phyloP scores from a whole-genome alignment of 2,329 filamentous ascomycete species.

The Aspergillus udagawae region DNA sequence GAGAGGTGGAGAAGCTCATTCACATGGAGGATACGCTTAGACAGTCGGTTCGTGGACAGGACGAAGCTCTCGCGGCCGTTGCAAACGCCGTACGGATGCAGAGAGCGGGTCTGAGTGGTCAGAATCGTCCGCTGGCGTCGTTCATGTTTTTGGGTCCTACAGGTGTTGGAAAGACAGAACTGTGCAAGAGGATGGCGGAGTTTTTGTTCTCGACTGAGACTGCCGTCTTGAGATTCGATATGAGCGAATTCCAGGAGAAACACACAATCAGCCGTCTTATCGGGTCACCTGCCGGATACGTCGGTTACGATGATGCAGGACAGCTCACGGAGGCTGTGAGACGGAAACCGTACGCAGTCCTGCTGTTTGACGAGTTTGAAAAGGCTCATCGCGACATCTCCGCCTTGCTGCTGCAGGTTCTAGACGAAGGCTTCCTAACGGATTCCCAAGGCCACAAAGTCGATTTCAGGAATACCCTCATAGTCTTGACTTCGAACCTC shows the following conservation, averaged over 20 bases:
- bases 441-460: slow-evolving; percentile 95
- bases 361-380: slow-evolving; percentile 96
- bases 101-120: slow-evolving; percentile 82
- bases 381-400: slow-evolving; percentile 96
- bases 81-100: slow-evolving; percentile 92
- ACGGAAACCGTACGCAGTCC: slow-evolving; percentile 88
- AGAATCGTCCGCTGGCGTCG: slow-evolving; percentile 85
- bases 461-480: slow-evolving; percentile 94
- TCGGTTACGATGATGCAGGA: slow-evolving; percentile 94
- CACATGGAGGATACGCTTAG: slow-evolving; percentile 91
- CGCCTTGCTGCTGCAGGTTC: slow-evolving; percentile 82
- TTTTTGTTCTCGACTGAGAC: slow-evolving; percentile 92
- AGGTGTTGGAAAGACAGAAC: slow-evolving; percentile 93
- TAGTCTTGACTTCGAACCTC: slow-evolving; percentile 92
- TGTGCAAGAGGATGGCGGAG: slow-evolving; percentile 90
- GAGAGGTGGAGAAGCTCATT: slow-evolving; percentile 90
- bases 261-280: slow-evolving; percentile 93
- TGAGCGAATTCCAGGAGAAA: slow-evolving; percentile 97
- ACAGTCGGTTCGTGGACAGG: slow-evolving; percentile 82
- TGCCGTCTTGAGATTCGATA: slow-evolving; percentile 91
- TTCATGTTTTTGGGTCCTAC: slow-evolving; percentile 98
- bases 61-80: slow-evolving; percentile 86
- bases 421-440: slow-evolving; percentile 94
- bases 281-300: slow-evolving; percentile 87
- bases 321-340: slow-evolving; percentile 94